Percentiles rank a stretch among this genome's conserved stretches.
Evolutionary conservation across 2,329 filamentous ascomycete genomes (phyloP).

Genomic region (Calonectria pseudoturangicola): DNA sequence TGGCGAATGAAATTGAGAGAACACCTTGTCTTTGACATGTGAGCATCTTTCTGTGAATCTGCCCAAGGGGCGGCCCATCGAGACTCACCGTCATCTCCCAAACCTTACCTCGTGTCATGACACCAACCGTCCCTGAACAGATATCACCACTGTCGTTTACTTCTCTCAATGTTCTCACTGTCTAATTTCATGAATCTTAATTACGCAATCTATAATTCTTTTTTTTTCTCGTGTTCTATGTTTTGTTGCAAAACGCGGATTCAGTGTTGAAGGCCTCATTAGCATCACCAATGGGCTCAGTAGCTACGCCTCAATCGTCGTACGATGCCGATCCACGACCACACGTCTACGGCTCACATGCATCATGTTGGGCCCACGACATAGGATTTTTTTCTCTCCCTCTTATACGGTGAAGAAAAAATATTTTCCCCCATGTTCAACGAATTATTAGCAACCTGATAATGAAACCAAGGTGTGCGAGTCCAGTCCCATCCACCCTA

Average conservation of each 20-base stretch:
- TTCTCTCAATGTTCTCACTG: background rate
- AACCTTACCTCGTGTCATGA: conserved; percentile 20
- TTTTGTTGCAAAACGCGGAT: background rate
- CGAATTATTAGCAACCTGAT: background rate
- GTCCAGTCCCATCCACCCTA: background rate
- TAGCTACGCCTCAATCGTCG: conserved; percentile 24
- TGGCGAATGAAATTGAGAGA: background rate
- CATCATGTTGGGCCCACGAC: conserved; percentile 15
- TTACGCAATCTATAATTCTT: background rate
- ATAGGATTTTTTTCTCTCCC: background rate
- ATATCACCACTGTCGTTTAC: background rate
- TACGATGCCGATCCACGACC: conserved; percentile 26
- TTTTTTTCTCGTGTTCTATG: background rate
- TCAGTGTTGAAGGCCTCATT: background rate
- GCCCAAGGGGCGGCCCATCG: background rate
- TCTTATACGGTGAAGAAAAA: background rate
- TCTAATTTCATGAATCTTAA: background rate
- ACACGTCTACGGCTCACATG: conserved; percentile 8
- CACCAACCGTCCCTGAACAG: background rate
- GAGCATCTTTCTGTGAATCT: background rate
- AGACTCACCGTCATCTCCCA: conserved; percentile 14
- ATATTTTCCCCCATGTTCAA: background rate
- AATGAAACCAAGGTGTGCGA: background rate
- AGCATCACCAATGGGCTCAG: background rate
- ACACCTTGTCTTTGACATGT: background rate